Base-by-base conservation (phyloP, 2,329 filamentous ascomycete genomes). In the Aspergillus fumigatiaffinis region DNA sequence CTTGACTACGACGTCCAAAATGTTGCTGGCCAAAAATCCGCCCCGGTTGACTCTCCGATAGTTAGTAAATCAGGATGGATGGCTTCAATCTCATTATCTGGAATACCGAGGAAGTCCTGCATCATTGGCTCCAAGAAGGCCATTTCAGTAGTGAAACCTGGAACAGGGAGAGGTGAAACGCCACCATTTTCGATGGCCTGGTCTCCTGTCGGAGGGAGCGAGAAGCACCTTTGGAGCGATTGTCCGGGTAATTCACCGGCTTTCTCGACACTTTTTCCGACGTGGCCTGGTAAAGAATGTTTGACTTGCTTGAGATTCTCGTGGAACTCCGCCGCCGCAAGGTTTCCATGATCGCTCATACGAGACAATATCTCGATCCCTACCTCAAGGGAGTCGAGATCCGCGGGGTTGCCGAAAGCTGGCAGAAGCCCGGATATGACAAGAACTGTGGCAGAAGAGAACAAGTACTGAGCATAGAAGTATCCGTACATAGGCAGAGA, bases 391-490 rank as follows among this genome's bases (percentile, higher is more conserved):
- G 62, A 44, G 1, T 60, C 58, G n/a, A 66, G 59, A 44, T 71
- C 68, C 20, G 51, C 55, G 1, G 52, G 7, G 8, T 60, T 62
- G 1, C 67, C 63, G 4, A 62, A 48, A 2, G 54, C 28, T 25
- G 64, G 55, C 2, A 70, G 56, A 21, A 66, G 61, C 6, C 64
- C 67, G 10, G 70, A 71, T 5, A 72, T 63, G 7, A 68, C 68
- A 55, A 73, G 65, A 7, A 71, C 63, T n/a, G 71, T 58, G 4
- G 70, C 66, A 2, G 66, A 66, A 1, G 70, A 71, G 57, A 73
- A 73, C 6, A 73, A 62, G 17, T 71, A 71, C 47, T 71, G 70
- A 1, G 70, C 68, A 51, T 72, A 69, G 51, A 71, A 73, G 48
- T 70, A 73, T 14, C 71, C 70, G 51, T 67, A 71, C 42, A 70